Conservation (phyloP, 2,329 filamentous ascomycete genomes). For the Botrytis fragariae region DNA sequence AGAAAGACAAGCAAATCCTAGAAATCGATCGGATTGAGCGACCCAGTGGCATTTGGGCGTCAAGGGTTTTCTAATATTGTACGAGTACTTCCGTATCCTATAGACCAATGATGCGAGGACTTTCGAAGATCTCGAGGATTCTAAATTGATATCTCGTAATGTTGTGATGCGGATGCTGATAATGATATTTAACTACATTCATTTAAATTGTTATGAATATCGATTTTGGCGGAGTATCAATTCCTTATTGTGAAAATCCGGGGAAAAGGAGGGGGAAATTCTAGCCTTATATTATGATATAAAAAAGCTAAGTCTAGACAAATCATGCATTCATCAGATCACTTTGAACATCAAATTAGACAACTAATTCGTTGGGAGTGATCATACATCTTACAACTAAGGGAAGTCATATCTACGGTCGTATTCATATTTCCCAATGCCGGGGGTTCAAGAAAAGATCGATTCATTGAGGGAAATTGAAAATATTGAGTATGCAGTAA, state of each 20-base stretch:
- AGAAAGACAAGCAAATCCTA: neutral
- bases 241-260: slow-evolving; percentile 3
- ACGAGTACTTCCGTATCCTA: neutral
- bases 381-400: neutral
- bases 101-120: neutral
- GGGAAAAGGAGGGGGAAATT: slow-evolving; percentile 13
- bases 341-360: neutral
- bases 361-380: neutral
- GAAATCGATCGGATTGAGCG: neutral
- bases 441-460: neutral
- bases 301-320: slow-evolving; percentile 4
- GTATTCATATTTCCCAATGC: neutral
- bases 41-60: slow-evolving; percentile 6
- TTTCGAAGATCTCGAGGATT: neutral
- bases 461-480: neutral
- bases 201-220: neutral
- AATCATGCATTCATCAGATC: neutral
- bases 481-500: slow-evolving; percentile 1
- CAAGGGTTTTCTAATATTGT: neutral
- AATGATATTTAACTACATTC: neutral
- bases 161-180: neutral
- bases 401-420: neutral
- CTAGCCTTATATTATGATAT: slow-evolving; percentile 5
- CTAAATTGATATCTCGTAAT: neutral
- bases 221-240: neutral